A percentile compares a stretch with the other conserved stretches of the same genome.
Conservation (phyloP, 2,329 filamentous ascomycete species). For the Pestalotiopsis sp. region DNA sequence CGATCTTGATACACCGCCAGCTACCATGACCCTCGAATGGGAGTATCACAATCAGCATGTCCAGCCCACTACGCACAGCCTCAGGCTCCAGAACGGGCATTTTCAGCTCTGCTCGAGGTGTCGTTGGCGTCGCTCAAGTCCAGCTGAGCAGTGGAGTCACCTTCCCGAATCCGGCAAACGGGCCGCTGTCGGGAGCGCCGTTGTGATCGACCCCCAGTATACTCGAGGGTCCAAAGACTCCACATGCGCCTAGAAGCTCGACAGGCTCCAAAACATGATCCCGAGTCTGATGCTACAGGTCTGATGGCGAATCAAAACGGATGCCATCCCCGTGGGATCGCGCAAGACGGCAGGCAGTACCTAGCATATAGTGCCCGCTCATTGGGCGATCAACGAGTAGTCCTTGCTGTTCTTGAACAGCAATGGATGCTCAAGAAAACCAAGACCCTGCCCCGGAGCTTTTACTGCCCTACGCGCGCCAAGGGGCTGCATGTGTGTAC, state of each 20-base stretch:
- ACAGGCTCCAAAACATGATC: background rate
- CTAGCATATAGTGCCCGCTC: background rate
- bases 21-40: background rate
- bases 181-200: background rate
- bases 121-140: background rate
- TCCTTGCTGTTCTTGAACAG: too few relatives aligned
- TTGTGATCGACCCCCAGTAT: background rate
- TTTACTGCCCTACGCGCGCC: too few relatives aligned
- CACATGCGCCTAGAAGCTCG: background rate
- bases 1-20: background rate
- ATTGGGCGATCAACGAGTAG: background rate
- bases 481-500: too few relatives aligned
- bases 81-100: background rate
- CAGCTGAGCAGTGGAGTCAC: background rate
- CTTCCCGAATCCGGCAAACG: background rate
- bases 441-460: too few relatives aligned
- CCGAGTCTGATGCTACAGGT: background rate
- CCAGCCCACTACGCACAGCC: background rate
- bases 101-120: background rate
- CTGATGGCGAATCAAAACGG: background rate
- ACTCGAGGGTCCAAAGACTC: background rate
- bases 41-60: background rate
- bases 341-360: background rate
- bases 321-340: background rate
- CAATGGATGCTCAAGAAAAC: too few relatives aligned